phyloP scores from a whole-genome alignment of 2,329 filamentous ascomycete genomes.

The Beauveria scarabaeidicola region DNA sequence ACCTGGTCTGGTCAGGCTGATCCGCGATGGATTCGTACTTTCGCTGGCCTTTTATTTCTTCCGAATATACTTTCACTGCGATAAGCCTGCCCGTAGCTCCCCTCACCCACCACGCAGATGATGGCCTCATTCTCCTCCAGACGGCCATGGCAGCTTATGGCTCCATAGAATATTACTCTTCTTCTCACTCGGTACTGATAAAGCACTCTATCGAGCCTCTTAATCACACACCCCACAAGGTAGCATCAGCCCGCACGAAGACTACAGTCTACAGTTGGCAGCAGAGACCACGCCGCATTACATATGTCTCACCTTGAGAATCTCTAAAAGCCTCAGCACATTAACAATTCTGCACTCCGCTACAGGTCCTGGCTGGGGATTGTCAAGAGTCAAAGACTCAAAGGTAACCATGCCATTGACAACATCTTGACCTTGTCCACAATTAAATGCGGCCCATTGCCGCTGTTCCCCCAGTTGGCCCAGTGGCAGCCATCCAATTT shows the following conservation, averaged over 20 bases:
- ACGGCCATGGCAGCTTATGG: not conserved
- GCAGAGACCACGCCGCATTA: not conserved
- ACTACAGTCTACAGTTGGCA: not conserved
- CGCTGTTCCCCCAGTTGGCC: not conserved
- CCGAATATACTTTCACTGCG: not conserved
- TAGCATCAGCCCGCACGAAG: not conserved
- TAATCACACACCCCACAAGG: slow-evolving; percentile 2
- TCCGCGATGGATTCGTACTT: not conserved
- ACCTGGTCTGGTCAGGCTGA: not conserved
- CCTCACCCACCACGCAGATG: not conserved
- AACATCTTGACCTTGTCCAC: not conserved
- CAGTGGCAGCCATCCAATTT: not conserved
- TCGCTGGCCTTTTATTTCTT: not conserved
- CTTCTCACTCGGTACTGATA: not conserved
- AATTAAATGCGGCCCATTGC: slow-evolving; percentile 7
- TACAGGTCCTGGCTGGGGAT: not conserved
- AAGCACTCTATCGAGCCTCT: not conserved
- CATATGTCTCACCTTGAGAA: not conserved
- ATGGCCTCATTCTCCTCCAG: not conserved
- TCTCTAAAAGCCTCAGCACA: not conserved
- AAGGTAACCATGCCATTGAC: slow-evolving; percentile 1
- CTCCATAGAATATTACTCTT: slow-evolving; percentile 9
- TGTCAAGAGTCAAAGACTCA: too few relatives aligned
- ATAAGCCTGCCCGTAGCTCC: not conserved
- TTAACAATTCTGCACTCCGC: not conserved